A percentile compares a stretch with the other conserved stretches of the same genome.
These are phyloP conservation scores for Trichocladium uniseriatum DNA, from an alignment of 495 filamentous ascomycete genomes.

Conservation along the genomic window DNA sequence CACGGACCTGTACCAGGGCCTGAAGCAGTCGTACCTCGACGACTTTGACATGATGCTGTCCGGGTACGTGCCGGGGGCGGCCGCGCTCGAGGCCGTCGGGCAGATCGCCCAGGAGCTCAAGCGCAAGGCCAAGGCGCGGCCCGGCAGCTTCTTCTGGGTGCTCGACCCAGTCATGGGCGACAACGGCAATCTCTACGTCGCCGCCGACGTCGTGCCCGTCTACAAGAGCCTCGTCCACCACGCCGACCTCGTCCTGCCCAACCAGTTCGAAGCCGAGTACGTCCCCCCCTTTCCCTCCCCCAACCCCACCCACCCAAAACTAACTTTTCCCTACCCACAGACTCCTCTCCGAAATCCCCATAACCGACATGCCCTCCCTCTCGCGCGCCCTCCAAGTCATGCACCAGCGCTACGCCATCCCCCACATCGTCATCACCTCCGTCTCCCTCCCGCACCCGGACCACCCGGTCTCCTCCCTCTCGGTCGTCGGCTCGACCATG, in stretches of 20 bases:
- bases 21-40: slow-evolving; percentile 70
- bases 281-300: slow-evolving; percentile 16
- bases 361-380: slow-evolving; percentile 64
- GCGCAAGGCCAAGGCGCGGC: slow-evolving; percentile 46
- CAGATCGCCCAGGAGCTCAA: slow-evolving; percentile 72
- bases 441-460: slow-evolving; percentile 42
- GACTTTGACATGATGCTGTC: slow-evolving; percentile 89
- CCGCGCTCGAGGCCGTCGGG: slow-evolving; percentile 74
- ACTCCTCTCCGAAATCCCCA: slow-evolving; percentile 71
- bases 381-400: slow-evolving; percentile 63
- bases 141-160: slow-evolving; percentile 92
- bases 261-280: slow-evolving; percentile 96
- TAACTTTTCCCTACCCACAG: slow-evolving; percentile 30
- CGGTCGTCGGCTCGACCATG: slow-evolving; percentile 70
- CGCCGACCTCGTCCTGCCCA: slow-evolving; percentile 88
- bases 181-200: slow-evolving; percentile 82
- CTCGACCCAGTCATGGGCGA: slow-evolving; percentile 98
- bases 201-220: slow-evolving; percentile 78
- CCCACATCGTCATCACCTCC: slow-evolving; percentile 90
- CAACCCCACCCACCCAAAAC: background rate
- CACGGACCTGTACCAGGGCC: slow-evolving; percentile 69
- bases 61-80: slow-evolving; percentile 81
- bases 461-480: slow-evolving; percentile 46
- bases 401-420: slow-evolving; percentile 66
- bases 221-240: slow-evolving; percentile 69